Evolutionary conservation across 768 basidiomycete species (phyloP), one percentile per base, ranked within the genome.

Genomic region (Tricholoma sp.): DNA sequence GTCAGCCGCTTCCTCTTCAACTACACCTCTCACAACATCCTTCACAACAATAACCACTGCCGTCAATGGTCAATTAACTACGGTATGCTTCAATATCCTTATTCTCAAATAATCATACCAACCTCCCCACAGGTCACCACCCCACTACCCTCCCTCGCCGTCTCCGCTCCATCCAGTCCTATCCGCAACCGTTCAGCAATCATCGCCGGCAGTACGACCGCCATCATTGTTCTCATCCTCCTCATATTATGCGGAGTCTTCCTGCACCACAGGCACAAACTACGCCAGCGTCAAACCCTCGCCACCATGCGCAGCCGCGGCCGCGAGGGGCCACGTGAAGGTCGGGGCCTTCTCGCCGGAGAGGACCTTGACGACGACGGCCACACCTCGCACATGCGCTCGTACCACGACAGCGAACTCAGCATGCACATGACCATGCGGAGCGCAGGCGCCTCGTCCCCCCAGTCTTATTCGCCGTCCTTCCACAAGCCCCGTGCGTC

Each of bases 401-500:
- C 57, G 61, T 34, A 55, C 59, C 35, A 58, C 59, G 10, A 56
- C 59, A 50, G 27, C 29, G 27, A 31, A 14, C 24, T 14, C 19
- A 27, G 37, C 9, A 19, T 10, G 11, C 18, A 32, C 5, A 37
- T 50, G 14, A n/a, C 62, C 43, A 55, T 56, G 16, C 53, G 59
- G 16, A 56, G 53, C 58, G 27, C 45, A 11, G 19, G 22, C 45
- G 5, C 29, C 5, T 57, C 32, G 19, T 59, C 63, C 0, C 60
- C 53, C 1, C 61, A 63, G 19, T 49, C 75, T 0, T 68, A 73
- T n/a, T 61, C 74, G 0, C 74, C 72, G 0, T 71, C 75, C 6
- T 63, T 77, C 24, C 66, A 76, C 45, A 73, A 73, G 29, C 66
- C 76, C 2, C 68, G 76, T 5, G 71, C 68, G 3, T 72, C 79